Percentiles rank a stretch among this genome's conserved stretches.
phyloP scores from a whole-genome alignment of 2,329 filamentous ascomycete genomes.

The Sphaerulina vaccinii region DNA sequence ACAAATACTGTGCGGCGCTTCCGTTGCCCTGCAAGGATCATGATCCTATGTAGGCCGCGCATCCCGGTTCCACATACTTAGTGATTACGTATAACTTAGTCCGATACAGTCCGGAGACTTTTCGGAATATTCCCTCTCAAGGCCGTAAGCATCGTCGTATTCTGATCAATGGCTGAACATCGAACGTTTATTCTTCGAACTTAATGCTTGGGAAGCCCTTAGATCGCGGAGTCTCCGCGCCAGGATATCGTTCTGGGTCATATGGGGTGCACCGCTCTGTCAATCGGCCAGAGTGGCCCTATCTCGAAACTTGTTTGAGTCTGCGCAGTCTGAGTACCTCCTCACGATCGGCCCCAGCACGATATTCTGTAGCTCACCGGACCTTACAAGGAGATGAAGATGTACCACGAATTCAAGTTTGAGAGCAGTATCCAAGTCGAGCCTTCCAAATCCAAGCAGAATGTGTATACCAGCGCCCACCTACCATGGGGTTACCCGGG shows the following conservation, averaged over 20 bases:
- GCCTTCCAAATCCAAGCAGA: neutral
- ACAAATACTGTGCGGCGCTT: no score
- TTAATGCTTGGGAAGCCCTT: neutral
- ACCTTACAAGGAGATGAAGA: neutral
- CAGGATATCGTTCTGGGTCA: neutral
- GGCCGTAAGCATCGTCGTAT: neutral
- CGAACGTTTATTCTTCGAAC: neutral
- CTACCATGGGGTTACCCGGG: slow-evolving; percentile 7
- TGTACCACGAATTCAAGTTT: neutral
- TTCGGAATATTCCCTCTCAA: neutral
- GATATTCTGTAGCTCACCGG: neutral
- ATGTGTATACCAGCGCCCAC: neutral
- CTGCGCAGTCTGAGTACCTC: neutral
- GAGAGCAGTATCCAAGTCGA: neutral
- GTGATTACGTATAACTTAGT: no score
- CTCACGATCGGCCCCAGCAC: neutral
- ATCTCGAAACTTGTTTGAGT: neutral
- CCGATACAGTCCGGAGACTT: no score
- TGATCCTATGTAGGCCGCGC: no score
- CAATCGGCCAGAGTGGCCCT: no score
- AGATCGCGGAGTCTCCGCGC: neutral
- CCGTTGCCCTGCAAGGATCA: no score
- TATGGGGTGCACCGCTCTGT: neutral
- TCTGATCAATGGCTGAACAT: neutral
- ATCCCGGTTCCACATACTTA: no score